Evolutionary conservation across 2,329 filamentous ascomycete genomes (phyloP), one percentile per base, ranked within the genome.

Genomic region (Dothideomycetes sp.): DNA sequence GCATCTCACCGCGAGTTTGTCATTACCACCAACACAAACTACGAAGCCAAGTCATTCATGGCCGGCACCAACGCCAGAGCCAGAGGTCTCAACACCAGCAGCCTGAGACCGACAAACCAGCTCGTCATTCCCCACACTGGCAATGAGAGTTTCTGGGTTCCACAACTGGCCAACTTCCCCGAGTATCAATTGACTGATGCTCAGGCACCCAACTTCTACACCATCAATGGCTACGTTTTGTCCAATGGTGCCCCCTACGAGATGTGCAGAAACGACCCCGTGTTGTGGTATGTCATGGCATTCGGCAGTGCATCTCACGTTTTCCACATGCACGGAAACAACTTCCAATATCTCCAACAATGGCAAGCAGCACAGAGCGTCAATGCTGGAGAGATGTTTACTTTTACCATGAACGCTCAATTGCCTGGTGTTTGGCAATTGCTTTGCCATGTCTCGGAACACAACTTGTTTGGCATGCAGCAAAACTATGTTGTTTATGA

Each of bases 261-360:
- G 29, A 57, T 56, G 51, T 57, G 54, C 39, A 19, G 50, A 2
- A 40, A 50, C 40, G 55, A 58, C 28, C 45, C 49, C 8, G 52
- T 52, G n/a, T 54, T 57, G 38, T 58, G 54, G 55, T 57, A 57
- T 34, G 41, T 53, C 18, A 51, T 51, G 39, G 50, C 53, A 8
- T 51, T 48, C 16, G 53, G 50, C 12, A 29, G 27, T 12, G 50
- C 47, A 11, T 49, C 46, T 12, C 54, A 58, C 32, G 51, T 54
- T 15, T 53, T 55, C 40, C 54, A 58, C 31, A 46, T 54, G 45
- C 54, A 57, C 33, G 56, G 56, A 8, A 51, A 54, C 37, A 45
- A 48, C 20, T 46, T 56, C 36, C 19, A 31, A 28, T 45, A 53
- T 36, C 36, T 48, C 8, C 46, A 43, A 25, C 15, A 49, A 19